These are phyloP conservation scores for Zygnema cylindricum DNA, from an alignment of 139 green algal species.

Conservation along the genomic window DNA sequence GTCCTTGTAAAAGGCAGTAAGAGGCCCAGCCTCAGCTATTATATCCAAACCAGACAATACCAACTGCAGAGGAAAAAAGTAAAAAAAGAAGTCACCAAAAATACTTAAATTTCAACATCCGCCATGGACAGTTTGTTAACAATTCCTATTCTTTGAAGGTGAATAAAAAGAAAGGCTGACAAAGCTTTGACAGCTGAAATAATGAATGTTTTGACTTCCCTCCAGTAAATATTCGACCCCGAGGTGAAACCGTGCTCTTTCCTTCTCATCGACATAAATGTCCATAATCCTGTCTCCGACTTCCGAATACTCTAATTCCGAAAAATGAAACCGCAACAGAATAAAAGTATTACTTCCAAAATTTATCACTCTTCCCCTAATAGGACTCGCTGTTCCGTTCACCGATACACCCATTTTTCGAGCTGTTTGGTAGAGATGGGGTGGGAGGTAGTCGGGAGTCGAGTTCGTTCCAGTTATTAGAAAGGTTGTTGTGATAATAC, in stretches of 20 bases:
- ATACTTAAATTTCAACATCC: not conserved
- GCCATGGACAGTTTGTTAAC: not conserved
- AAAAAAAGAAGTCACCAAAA: not conserved
- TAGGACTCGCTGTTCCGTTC: not conserved
- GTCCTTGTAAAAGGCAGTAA: slow-evolving; percentile 9
- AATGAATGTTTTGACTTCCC: no score
- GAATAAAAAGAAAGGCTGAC: not conserved
- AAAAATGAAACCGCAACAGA: slow-evolving; percentile 14
- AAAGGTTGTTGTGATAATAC: not conserved
- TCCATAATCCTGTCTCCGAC: slow-evolving; percentile 15
- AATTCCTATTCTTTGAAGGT: not conserved
- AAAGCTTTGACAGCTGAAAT: not conserved
- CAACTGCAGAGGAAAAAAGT: not conserved
- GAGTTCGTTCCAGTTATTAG: not conserved
- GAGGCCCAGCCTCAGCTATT: not conserved
- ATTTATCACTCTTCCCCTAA: not conserved
- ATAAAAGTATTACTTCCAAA: not conserved
- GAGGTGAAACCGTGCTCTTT: no score
- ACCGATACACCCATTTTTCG: not conserved
- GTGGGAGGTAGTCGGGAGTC: not conserved
- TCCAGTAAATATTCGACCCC: no score
- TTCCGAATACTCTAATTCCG: slow-evolving; percentile 11
- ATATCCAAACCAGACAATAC: not conserved
- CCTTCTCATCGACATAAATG: slow-evolving; percentile 19
- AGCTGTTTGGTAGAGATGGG: not conserved